phyloP scores from a whole-genome alignment of 148 eudicot species.

The Nepenthes mirabilis region DNA sequence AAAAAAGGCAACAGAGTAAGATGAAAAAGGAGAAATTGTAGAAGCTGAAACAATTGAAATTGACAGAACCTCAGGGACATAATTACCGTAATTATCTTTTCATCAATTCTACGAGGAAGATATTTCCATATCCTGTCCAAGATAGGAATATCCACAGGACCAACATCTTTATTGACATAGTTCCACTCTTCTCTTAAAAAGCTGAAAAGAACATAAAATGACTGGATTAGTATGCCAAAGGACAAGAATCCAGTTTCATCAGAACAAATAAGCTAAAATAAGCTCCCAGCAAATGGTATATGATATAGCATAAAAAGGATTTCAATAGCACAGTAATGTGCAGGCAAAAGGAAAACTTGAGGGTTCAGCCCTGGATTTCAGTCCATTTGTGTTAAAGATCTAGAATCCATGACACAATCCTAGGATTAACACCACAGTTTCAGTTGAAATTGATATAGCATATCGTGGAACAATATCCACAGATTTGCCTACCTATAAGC shows the following conservation, averaged over 20 bases:
- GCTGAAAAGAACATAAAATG: constrained; percentile 23
- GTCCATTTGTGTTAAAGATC: too few species aligned
- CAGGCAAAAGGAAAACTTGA: too few species aligned
- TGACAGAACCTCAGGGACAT: background rate
- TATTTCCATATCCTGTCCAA: constrained; percentile 32
- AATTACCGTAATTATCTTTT: constrained; percentile 40
- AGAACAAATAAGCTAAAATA: background rate
- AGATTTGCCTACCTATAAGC: too few species aligned
- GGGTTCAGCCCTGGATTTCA: too few species aligned
- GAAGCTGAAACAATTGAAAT: too few species aligned
- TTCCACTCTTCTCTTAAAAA: constrained; percentile 62
- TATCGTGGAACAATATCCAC: too few species aligned
- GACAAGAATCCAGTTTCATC: background rate
- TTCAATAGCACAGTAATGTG: too few species aligned
- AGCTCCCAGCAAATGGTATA: background rate
- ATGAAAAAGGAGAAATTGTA: too few species aligned
- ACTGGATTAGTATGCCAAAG: background rate
- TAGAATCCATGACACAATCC: too few species aligned
- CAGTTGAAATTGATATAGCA: too few species aligned
- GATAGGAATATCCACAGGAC: constrained; percentile 27
- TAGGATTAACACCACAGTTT: too few species aligned
- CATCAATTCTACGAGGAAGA: constrained; percentile 37
- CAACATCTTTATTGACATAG: constrained; percentile 23
- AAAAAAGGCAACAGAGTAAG: background rate
- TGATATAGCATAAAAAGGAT: too few species aligned